These are phyloP conservation scores for Saccharomycopsis malanga DNA, from an alignment of 805 yeast species.

Conservation along the genomic window DNA sequence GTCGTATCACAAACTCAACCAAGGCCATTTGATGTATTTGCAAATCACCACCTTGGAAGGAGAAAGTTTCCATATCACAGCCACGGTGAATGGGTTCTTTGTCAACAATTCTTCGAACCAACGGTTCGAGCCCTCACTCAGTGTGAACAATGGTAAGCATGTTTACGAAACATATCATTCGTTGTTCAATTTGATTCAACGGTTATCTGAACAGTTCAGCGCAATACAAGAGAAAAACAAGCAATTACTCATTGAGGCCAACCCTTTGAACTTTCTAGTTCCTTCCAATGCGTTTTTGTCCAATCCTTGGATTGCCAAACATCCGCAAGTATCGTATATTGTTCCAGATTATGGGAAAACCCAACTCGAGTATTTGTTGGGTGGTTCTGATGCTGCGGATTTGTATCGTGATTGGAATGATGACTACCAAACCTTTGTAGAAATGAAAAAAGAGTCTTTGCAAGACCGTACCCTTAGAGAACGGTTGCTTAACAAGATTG, in stretches of 20 bases:
- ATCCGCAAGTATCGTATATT: conserved; percentile 19
- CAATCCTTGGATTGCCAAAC: conserved; percentile 69
- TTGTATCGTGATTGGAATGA: conserved; percentile 78
- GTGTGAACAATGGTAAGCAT: conserved; percentile 27
- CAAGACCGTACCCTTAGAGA: conserved; percentile 72
- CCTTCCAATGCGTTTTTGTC: conserved; percentile 57
- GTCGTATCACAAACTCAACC: conserved; percentile 42
- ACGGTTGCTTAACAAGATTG: conserved; percentile 58
- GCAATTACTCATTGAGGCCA: conserved; percentile 34
- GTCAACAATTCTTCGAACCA: conserved; percentile 62
- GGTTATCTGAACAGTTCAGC: conserved; percentile 58
- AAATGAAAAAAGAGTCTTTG: conserved; percentile 51
- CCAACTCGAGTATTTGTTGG: conserved; percentile 31
- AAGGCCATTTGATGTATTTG: conserved; percentile 79
- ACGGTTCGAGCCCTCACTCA: conserved; percentile 62
- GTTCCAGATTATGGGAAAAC: conserved; percentile 27
- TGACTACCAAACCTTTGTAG: conserved; percentile 78
- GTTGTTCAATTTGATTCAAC: conserved; percentile 51
- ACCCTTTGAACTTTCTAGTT: conserved; percentile 50
- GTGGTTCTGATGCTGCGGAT: conserved; percentile 56
- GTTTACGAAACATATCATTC: no score
- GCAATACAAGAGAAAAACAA: conserved; percentile 48
- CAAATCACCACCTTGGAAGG: conserved; percentile 73
- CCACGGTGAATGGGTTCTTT: conserved; percentile 72
- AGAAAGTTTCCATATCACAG: conserved; percentile 71